Base-by-base conservation (phyloP, 306 rosid species). In the Pterocarpus macrocarpus region DNA sequence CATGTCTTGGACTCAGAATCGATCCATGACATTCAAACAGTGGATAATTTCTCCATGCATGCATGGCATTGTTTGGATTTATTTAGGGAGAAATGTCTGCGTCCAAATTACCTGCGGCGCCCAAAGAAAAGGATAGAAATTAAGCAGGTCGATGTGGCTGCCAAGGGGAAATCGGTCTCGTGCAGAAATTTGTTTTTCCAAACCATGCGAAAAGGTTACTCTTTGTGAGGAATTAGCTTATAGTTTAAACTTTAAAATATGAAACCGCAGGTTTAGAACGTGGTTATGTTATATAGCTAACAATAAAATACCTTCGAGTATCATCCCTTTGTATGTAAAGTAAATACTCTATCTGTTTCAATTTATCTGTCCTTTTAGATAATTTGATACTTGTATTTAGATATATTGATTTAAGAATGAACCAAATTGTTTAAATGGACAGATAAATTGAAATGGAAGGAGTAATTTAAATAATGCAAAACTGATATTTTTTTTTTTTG, bases 31-130 rank as follows among this genome's bases (percentile, higher is more conserved):
- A 80, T 34, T 79, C 14, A 73, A 86, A 61, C 52, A 59, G 74
- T 43, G 73, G 75, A 67, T 13, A 72, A 33, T 49, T 65, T 71
- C 32, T 67, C 69, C 57, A 45, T 85, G 87, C 88, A 78, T 84
- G 89, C 89, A 80, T 80, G 91, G 71, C 49, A 69, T 61, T 56
- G 33, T 82, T 70, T 63, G 49, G 45, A 11, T 47, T 66, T 33
- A 45, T 39, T 35, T 36, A 4, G 8, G 33, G 43, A 75, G 70
- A 43, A 59, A 34, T 64, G 58, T 82, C 47, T 33, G 15, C 61
- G 61, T 82, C 80, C 88, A 88, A 82, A 80, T 2, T 22, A 71
- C 71, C 55, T 69, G 43, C 82, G 80, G 86, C 84, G 83, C 83
- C 68, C 61, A 76, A 70, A 63, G 75, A 43, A 73, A 80, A 43